These are phyloP conservation scores for Ploettnerulaceae sp. DNA, from an alignment of 2,329 filamentous ascomycete species.

Conservation along the genomic window DNA sequence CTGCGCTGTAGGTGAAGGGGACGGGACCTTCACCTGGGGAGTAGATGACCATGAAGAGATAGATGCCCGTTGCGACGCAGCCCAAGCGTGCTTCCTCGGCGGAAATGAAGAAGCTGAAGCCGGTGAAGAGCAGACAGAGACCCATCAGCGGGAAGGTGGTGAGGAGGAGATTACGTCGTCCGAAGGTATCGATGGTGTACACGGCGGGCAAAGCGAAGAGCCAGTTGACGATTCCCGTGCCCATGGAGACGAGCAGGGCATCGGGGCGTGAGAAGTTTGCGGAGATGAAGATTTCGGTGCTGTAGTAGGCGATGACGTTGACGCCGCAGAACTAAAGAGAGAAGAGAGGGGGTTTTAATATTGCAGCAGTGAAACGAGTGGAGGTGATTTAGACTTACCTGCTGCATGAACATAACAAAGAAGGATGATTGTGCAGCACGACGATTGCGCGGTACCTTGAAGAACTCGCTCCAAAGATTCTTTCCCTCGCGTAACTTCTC, in stretches of 20 bases:
- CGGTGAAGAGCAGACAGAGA: conserved; percentile 34
- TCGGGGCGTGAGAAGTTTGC: conserved; percentile 46
- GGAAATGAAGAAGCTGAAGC: conserved; percentile 46
- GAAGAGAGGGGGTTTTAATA: too few species aligned
- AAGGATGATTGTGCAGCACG: conserved; percentile 70
- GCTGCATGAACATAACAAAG: conserved; percentile 69
- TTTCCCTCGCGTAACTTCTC: conserved; percentile 17
- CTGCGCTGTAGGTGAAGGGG: conserved; percentile 63
- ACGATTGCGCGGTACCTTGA: conserved; percentile 62
- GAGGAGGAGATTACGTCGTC: conserved; percentile 57
- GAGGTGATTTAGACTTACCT: conserved; percentile 35
- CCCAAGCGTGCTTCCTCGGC: conserved; percentile 33
- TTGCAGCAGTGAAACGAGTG: too few species aligned
- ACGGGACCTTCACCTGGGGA: conserved; percentile 55
- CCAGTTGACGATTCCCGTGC: conserved; percentile 60
- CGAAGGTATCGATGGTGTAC: conserved; percentile 64
- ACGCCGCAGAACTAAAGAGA: conserved; percentile 45
- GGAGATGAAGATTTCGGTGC: conserved; percentile 53
- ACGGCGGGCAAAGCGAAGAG: conserved; percentile 58
- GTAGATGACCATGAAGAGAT: conserved; percentile 38
- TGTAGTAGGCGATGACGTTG: conserved; percentile 56
- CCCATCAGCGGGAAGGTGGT: conserved; percentile 61
- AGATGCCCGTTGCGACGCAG: conserved; percentile 38
- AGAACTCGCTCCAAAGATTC: conserved; percentile 42
- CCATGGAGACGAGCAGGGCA: conserved; percentile 55